Base-by-base conservation (phyloP, 768 basidiomycete species). In the Asterophora lycoperdoides region DNA sequence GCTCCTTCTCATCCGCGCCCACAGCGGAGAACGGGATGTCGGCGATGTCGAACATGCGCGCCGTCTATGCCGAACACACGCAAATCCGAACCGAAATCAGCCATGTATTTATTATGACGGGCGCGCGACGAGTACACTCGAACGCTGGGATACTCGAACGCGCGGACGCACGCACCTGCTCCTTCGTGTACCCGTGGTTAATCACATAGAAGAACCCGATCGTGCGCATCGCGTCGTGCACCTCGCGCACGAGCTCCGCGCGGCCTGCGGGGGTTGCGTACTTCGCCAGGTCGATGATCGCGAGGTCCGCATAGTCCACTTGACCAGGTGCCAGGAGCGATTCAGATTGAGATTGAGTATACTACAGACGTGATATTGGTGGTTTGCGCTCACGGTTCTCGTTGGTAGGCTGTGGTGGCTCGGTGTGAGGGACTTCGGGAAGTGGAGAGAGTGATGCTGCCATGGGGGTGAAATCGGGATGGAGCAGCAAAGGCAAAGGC, bases 261-360 rank as follows among this genome's bases (percentile, higher is more conserved):
- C 72, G 69, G 4, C 67, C 73, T 46, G 75, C 69, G 0, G 60
- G 55, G 4, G 69, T 76, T 4, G 48, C 45, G 1, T 67, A 69
- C 41, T 66, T 66, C 3, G 77, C 66, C 11, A 83, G 56, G 52
- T 83, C 80, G 48, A 83, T 71, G 46, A 77, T 68, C 0, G 75
- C 68, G 14, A 84, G 70, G 35, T 80, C 75, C 1, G 76, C 80
- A 43, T 57, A 68, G 41, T 68, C 68, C 51, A 69, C 63, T 66
- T 18, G 20, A 36, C 23, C 23, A 23, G 23, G 23, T 3, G 23
- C 23, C 23, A n/a, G n/a, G n/a, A n/a, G 3, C 6, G 23, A 23
- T 23, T 23, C 23, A 23, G 23, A 23, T 23, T 3, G 23, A 23
- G 23, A 3, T 23, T 23, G 6, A 6, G 23, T 6, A 23, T 23